Evolutionary conservation across 257 asterid species (phyloP).

Genomic region (Gentiana straminea): DNA sequence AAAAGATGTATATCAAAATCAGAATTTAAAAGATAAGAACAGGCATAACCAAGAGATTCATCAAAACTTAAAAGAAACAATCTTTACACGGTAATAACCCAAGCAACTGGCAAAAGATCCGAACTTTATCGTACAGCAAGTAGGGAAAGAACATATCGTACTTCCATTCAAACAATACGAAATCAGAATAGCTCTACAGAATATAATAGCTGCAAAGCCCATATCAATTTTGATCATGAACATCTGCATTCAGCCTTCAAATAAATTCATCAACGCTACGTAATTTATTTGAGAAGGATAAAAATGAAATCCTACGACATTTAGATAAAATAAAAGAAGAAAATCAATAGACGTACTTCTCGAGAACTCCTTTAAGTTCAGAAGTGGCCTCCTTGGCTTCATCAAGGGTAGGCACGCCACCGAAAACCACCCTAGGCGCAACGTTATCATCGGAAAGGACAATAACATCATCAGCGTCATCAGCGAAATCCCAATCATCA

Average conservation of each 20-base stretch:
- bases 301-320: background rate
- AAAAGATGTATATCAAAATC: too few relatives aligned
- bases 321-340: background rate
- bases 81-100: too few relatives aligned
- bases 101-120: too few relatives aligned
- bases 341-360: conserved; percentile 25
- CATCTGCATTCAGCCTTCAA: too few relatives aligned
- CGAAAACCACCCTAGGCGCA: conserved; percentile 55
- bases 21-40: too few relatives aligned
- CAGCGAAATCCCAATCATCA: conserved; percentile 66
- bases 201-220: background rate
- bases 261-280: too few relatives aligned
- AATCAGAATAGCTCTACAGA: background rate
- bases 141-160: background rate
- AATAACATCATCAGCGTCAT: conserved; percentile 31
- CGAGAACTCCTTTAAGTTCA: conserved; percentile 61
- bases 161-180: background rate
- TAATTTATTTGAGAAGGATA: background rate
- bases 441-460: conserved; percentile 9
- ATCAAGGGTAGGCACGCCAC: conserved; percentile 41
- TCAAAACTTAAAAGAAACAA: too few relatives aligned
- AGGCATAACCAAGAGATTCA: too few relatives aligned
- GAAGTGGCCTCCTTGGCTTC: conserved; percentile 81
- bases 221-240: background rate
- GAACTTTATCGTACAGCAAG: too few relatives aligned